Conservation (phyloP, 805 yeast genomes). For the Cephaloascus albidus region DNA sequence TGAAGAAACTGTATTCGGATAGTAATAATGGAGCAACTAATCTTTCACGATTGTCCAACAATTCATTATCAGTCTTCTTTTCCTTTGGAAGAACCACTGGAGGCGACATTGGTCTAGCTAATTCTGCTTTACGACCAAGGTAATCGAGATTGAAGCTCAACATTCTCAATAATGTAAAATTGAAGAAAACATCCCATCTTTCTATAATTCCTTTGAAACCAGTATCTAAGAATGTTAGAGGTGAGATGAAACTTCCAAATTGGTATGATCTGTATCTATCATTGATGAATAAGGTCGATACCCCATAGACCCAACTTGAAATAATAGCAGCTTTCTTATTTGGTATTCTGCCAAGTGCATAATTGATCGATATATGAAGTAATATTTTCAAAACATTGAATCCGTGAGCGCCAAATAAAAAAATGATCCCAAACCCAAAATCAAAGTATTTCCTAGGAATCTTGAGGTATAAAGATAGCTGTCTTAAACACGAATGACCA, state of each 20-base stretch:
- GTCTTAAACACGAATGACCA: slow-evolving; percentile 46
- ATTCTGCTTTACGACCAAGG: slow-evolving; percentile 26
- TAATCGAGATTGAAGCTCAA: slow-evolving; percentile 79
- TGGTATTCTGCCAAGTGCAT: slow-evolving; percentile 30
- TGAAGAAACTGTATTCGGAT: slow-evolving; percentile 49
- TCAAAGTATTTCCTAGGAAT: slow-evolving; percentile 57
- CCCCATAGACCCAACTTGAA: slow-evolving; percentile 69
- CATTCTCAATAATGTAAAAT: slow-evolving; percentile 79
- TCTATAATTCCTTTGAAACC: slow-evolving; percentile 67
- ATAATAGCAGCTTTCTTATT: slow-evolving; percentile 28
- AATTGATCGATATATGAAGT: slow-evolving; percentile 48
- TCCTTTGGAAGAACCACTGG: not conserved
- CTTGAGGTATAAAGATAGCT: slow-evolving; percentile 12
- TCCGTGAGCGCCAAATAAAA: slow-evolving; percentile 74
- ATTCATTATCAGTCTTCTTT: slow-evolving; percentile 2
- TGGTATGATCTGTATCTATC: slow-evolving; percentile 51
- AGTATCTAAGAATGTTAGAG: slow-evolving; percentile 45
- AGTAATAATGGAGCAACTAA: slow-evolving; percentile 53
- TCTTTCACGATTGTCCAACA: slow-evolving; percentile 52
- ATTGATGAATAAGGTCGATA: slow-evolving; percentile 70
- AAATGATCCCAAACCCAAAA: slow-evolving; percentile 57
- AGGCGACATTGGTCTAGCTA: slow-evolving; percentile 4
- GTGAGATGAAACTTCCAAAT: slow-evolving; percentile 30
- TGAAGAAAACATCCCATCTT: slow-evolving; percentile 95
- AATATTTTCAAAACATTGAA: slow-evolving; percentile 55